phyloP scores from a whole-genome alignment of 371 early-diverging fungal species.

The Chytridiales sp. region DNA sequence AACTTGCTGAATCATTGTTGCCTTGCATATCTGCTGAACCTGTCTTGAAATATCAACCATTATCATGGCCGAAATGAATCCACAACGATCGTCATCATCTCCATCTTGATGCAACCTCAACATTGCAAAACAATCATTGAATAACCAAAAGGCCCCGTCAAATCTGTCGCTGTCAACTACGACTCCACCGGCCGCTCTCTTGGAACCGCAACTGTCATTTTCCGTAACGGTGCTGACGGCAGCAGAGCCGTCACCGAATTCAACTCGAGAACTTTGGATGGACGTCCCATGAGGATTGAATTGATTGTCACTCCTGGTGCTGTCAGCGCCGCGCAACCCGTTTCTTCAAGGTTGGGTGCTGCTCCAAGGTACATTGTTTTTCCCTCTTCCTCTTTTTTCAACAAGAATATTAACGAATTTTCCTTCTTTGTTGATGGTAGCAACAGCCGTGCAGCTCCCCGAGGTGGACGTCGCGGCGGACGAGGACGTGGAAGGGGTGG shows the following conservation, averaged over 20 bases:
- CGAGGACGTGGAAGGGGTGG: conserved; percentile 23
- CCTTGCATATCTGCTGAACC: not conserved
- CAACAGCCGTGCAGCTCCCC: conserved; percentile 31
- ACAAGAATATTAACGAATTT: conserved; percentile 6
- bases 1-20: too few species aligned
- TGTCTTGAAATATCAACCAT: not conserved
- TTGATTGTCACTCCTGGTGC: conserved; percentile 58
- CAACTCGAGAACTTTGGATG: conserved; percentile 69
- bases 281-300: conserved; percentile 73
- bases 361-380: too few species aligned
- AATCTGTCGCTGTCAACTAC: conserved; percentile 66
- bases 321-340: conserved; percentile 16
- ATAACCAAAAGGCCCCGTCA: conserved; percentile 68
- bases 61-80: too few species aligned
- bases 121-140: not conserved
- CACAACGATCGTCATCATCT: conserved; percentile 3
- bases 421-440: conserved; percentile 12
- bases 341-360: too few species aligned
- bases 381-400: too few species aligned
- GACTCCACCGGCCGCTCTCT: conserved; percentile 66
- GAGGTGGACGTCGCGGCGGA: conserved; percentile 38
- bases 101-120: conserved; percentile 1
- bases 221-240: conserved; percentile 59
- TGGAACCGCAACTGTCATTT: conserved; percentile 70
- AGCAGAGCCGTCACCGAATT: conserved; percentile 60